Evolutionary conservation across 805 yeast genomes (phyloP).

Genomic region (Starmerella bombi): DNA sequence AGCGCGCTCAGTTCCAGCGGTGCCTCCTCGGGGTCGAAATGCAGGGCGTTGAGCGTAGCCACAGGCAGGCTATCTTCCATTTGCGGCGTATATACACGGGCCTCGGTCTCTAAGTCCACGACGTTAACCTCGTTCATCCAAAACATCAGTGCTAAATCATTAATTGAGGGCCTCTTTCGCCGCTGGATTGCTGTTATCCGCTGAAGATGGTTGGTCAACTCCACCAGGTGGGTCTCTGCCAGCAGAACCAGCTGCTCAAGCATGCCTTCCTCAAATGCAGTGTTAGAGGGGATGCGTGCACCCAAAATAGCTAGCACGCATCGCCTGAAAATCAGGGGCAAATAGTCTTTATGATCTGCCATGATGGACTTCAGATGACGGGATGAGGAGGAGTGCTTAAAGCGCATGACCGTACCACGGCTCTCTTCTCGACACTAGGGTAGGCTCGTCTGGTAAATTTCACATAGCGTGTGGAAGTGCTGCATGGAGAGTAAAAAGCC

Average conservation of each 20-base stretch:
- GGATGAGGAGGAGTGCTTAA: too few relatives aligned
- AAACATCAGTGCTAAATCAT: constrained; percentile 26
- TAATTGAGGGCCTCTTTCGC: constrained; percentile 25
- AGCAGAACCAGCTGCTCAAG: constrained; percentile 24
- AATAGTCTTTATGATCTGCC: constrained; percentile 17
- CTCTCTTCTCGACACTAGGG: too few relatives aligned
- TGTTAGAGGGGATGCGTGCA: constrained; percentile 12
- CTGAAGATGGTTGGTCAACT: constrained; percentile 22
- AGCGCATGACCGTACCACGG: too few relatives aligned
- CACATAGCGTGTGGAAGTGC: too few relatives aligned
- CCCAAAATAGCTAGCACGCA: constrained; percentile 23
- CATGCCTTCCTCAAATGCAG: constrained; percentile 19
- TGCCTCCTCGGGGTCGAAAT: constrained; percentile 24
- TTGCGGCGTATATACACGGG: constrained; percentile 12
- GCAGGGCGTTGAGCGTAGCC: constrained; percentile 21
- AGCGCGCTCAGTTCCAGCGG: constrained; percentile 33
- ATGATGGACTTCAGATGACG: too few relatives aligned
- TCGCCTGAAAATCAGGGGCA: constrained; percentile 19
- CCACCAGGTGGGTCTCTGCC: constrained; percentile 26
- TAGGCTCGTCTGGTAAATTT: too few relatives aligned
- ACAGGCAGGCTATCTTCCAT: constrained; percentile 15
- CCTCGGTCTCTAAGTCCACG: constrained; percentile 25
- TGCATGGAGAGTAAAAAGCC: not conserved
- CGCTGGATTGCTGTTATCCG: constrained; percentile 26
- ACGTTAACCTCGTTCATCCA: constrained; percentile 23